Conservation (phyloP, 192 early-diverging fungal genomes). For the Coemansia pectinata region DNA sequence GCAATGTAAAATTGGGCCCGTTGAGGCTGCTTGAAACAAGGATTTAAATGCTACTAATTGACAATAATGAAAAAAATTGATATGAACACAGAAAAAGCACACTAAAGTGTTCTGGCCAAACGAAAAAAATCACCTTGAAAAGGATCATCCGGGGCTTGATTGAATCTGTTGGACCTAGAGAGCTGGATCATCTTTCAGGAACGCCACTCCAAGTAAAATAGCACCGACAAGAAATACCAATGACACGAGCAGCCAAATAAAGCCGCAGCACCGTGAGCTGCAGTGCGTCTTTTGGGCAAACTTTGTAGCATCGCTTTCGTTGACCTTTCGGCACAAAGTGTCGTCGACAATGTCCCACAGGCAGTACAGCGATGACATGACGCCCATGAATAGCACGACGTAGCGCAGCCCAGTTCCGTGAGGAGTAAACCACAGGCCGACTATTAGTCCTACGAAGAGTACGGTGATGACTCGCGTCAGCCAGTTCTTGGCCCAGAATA, state of each 20-base stretch:
- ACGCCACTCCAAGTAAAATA: conserved; percentile 76
- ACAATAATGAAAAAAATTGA: background rate
- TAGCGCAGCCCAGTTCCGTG: conserved; percentile 77
- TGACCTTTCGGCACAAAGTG: conserved; percentile 84
- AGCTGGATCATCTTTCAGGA: conserved; percentile 65
- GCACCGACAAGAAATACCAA: conserved; percentile 77
- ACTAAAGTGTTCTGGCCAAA: too few species aligned
- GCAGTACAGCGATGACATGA: conserved; percentile 91
- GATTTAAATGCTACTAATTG: background rate
- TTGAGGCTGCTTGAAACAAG: background rate
- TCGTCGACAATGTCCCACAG: conserved; percentile 98
- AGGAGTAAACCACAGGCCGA: conserved; percentile 81
- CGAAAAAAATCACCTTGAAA: background rate
- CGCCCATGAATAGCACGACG: conserved; percentile 92
- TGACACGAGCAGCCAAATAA: conserved; percentile 88
- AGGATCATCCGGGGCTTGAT: background rate
- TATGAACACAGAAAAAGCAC: background rate
- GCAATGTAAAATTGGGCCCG: background rate
- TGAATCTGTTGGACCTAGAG: background rate
- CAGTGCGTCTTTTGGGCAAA: conserved; percentile 78
- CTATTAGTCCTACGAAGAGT: conserved; percentile 79
- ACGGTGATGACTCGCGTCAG: conserved; percentile 78
- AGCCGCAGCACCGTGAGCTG: conserved; percentile 83
- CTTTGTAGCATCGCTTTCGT: conserved; percentile 90
- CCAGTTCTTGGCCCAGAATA: conserved; percentile 92